These are phyloP conservation scores for Tetracladium maxilliforme DNA, from an alignment of 2,329 filamentous ascomycete species.

Conservation along the genomic window DNA sequence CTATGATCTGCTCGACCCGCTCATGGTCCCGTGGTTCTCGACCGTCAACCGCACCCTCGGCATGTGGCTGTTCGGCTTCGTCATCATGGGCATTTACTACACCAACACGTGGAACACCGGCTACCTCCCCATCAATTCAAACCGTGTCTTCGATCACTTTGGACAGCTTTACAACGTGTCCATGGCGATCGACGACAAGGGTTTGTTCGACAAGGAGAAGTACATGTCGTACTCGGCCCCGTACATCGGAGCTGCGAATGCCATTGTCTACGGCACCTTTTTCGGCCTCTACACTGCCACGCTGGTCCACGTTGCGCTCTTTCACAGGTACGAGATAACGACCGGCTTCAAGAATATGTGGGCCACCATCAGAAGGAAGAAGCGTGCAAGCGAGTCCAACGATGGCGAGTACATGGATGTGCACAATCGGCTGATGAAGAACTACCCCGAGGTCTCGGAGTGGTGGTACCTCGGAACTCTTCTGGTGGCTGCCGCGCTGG, in stretches of 20 bases:
- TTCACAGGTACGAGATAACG: too few relatives aligned
- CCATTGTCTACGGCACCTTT: slow-evolving; percentile 14
- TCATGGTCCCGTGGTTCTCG: too few relatives aligned
- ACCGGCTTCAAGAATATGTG: slow-evolving; percentile 20
- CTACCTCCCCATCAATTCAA: too few relatives aligned
- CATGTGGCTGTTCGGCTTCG: too few relatives aligned
- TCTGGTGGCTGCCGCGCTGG: slow-evolving; percentile 25
- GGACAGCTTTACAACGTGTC: too few relatives aligned
- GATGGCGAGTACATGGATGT: slow-evolving; percentile 21
- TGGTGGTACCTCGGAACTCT: slow-evolving; percentile 36
- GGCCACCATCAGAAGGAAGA: slow-evolving; percentile 27
- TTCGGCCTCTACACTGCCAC: slow-evolving; percentile 12
- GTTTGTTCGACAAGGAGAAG: slow-evolving; percentile 6
- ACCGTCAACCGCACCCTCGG: too few relatives aligned
- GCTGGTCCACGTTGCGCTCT: slow-evolving; percentile 20
- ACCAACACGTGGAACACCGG: too few relatives aligned
- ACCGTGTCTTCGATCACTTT: slow-evolving; percentile 14
- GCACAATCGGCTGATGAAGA: slow-evolving; percentile 31
- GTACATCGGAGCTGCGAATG: slow-evolving; percentile 14
- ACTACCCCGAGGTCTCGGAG: slow-evolving; percentile 31
- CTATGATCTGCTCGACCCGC: too few relatives aligned
- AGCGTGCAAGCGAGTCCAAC: slow-evolving; percentile 15
- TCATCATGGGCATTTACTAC: too few relatives aligned
- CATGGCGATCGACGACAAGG: too few relatives aligned
- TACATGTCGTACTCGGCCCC: slow-evolving; percentile 19